A percentile compares a stretch with the other conserved stretches of the same genome.
phyloP scores from a whole-genome alignment of 805 yeast genomes.

The Kuraishia cidri region DNA sequence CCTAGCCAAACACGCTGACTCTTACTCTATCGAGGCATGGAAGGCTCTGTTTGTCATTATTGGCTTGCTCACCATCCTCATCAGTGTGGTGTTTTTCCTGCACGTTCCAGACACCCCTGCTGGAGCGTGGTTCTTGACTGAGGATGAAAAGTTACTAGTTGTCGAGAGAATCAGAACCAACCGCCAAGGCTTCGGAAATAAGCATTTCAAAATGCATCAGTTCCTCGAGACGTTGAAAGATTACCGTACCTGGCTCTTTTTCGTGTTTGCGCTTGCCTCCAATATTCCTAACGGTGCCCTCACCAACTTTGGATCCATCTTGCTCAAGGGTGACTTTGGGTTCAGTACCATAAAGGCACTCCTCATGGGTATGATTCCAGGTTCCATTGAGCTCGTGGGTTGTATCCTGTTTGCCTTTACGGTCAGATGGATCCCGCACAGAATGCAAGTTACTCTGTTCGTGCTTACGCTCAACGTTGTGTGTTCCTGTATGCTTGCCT shows the following conservation, averaged over 20 bases:
- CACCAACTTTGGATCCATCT: slow-evolving; percentile 35
- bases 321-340: slow-evolving; percentile 28
- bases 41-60: slow-evolving; percentile 44
- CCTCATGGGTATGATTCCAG: slow-evolving; percentile 27
- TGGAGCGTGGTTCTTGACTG: slow-evolving; percentile 26
- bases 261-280: slow-evolving; percentile 30
- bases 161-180: slow-evolving; percentile 44
- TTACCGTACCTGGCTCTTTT: slow-evolving; percentile 36
- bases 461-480: slow-evolving; percentile 11
- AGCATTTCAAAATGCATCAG: slow-evolving; percentile 44
- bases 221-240: slow-evolving; percentile 42
- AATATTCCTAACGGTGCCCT: slow-evolving; percentile 51
- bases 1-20: slow-evolving; percentile 23
- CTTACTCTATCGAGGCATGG: slow-evolving; percentile 40
- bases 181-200: slow-evolving; percentile 52
- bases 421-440: slow-evolving; percentile 16
- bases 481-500: slow-evolving; percentile 17
- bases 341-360: slow-evolving; percentile 15
- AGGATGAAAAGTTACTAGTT: slow-evolving; percentile 32
- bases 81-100: slow-evolving; percentile 35
- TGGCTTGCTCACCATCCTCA: slow-evolving; percentile 43
- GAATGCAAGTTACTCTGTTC: slow-evolving; percentile 21
- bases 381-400: slow-evolving; percentile 25
- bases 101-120: slow-evolving; percentile 39
- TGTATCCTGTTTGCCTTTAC: slow-evolving; percentile 16